A percentile compares a stretch with the other conserved stretches of the same genome.
Conservation (phyloP, 192 early-diverging fungal genomes). For the Anaeromyces robustus region DNA sequence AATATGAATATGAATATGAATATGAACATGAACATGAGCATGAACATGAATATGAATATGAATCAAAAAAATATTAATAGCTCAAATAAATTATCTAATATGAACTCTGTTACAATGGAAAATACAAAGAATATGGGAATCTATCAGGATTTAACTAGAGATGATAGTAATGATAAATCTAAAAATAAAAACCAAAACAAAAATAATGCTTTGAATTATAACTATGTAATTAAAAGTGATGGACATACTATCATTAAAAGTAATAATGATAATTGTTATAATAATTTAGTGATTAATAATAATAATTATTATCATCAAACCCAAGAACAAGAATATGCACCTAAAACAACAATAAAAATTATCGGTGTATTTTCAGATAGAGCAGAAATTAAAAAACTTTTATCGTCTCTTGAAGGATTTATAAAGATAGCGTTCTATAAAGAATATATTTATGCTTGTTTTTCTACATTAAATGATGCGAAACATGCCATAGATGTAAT, state of each 20-base stretch:
- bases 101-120: not conserved
- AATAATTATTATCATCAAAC: not conserved
- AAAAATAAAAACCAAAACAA: not conserved
- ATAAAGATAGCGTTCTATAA: not conserved
- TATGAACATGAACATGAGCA: no score
- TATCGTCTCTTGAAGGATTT: slow-evolving; percentile 3
- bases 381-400: not conserved
- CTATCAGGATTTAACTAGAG: not conserved
- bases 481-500: not conserved
- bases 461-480: slow-evolving; percentile 1
- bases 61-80: not conserved
- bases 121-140: not conserved
- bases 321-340: not conserved
- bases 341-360: not conserved
- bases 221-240: not conserved
- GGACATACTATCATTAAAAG: not conserved
- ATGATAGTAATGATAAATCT: not conserved
- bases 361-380: not conserved
- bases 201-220: not conserved
- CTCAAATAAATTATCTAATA: not conserved
- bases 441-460: slow-evolving; percentile 7
- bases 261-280: not conserved
- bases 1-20: not conserved
- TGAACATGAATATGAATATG: not conserved
- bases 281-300: not conserved